Evolutionary conservation across 495 filamentous ascomycete genomes (phyloP).

Genomic region (Neurospora discreta): DNA sequence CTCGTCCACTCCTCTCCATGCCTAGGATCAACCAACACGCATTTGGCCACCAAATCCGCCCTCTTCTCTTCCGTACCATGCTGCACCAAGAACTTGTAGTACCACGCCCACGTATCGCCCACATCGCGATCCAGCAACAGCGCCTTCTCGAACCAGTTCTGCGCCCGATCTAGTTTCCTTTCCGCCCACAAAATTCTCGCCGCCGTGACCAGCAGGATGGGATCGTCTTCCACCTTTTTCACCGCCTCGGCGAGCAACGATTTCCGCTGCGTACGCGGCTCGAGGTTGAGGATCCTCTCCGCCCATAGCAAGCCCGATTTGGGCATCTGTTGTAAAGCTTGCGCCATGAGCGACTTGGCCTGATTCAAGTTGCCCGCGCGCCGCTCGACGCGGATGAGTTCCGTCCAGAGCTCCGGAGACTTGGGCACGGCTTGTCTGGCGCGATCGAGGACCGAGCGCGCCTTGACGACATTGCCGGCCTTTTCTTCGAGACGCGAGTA

Average conservation of each 20-base stretch:
- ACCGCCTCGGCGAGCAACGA: slow-evolving; percentile 85
- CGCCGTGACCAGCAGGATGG: slow-evolving; percentile 58
- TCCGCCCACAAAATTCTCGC: slow-evolving; percentile 48
- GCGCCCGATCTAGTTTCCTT: slow-evolving; percentile 77
- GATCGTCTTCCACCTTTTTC: slow-evolving; percentile 90
- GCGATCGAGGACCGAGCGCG: slow-evolving; percentile 82
- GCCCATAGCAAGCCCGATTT: slow-evolving; percentile 82
- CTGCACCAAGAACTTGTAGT: slow-evolving; percentile 81
- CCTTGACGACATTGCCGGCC: slow-evolving; percentile 74
- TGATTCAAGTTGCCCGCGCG: slow-evolving; percentile 74
- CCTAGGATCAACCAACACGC: slow-evolving; percentile 64
- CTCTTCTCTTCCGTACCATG: slow-evolving; percentile 92
- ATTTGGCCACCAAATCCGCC: slow-evolving; percentile 65
- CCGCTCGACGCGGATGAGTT: slow-evolving; percentile 83
- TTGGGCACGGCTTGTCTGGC: slow-evolving; percentile 80
- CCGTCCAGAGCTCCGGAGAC: slow-evolving; percentile 74
- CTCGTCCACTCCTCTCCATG: slow-evolving; percentile 90
- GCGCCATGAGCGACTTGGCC: slow-evolving; percentile 84
- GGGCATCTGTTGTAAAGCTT: slow-evolving; percentile 83
- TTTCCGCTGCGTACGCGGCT: slow-evolving; percentile 81
- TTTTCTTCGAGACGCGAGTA: slow-evolving; percentile 81
- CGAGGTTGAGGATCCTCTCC: slow-evolving; percentile 90
- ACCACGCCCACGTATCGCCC: slow-evolving; percentile 97
- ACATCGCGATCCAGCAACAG: slow-evolving; percentile 72
- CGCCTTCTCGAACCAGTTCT: slow-evolving; percentile 95